phyloP scores from a whole-genome alignment of 1,284 basidiomycete genomes.

The Sanguinoderma infundibulare region DNA sequence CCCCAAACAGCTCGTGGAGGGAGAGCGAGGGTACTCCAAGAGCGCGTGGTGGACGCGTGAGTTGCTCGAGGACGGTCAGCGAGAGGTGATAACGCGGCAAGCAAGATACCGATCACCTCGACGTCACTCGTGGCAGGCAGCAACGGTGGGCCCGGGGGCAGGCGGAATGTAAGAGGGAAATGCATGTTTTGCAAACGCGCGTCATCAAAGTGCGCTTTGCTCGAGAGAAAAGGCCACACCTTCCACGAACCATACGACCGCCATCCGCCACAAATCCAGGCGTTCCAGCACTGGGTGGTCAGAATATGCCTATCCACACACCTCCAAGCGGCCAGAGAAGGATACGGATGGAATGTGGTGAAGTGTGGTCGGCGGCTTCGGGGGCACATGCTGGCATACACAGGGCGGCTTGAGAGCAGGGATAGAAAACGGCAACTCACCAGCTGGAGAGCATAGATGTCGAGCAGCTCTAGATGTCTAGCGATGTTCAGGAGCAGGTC shows the following conservation, averaged over 20 bases:
- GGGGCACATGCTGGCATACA: not conserved
- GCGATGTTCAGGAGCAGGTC: slow-evolving; percentile 72
- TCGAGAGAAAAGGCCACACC: not conserved
- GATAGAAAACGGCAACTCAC: slow-evolving; percentile 44
- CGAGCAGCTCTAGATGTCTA: slow-evolving; percentile 57
- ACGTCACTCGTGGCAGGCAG: not conserved
- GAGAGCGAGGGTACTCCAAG: not conserved
- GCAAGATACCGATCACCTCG: not conserved
- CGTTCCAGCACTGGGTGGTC: no score
- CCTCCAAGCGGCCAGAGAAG: not conserved
- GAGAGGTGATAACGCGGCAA: not conserved
- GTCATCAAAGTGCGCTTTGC: not conserved
- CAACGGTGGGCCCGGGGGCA: not conserved
- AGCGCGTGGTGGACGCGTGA: not conserved
- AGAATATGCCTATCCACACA: no score
- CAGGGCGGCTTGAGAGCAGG: not conserved
- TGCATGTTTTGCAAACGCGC: not conserved
- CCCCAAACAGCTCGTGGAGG: no score
- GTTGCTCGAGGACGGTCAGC: not conserved
- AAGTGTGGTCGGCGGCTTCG: not conserved
- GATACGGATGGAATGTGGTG: not conserved
- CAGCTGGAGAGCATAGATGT: slow-evolving; percentile 60
- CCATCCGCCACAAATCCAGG: not conserved
- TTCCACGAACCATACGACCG: not conserved
- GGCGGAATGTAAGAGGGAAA: not conserved